Evolutionary conservation across 352 stramenopile genomes (phyloP).

Genomic region (Phytopythium montanum): DNA sequence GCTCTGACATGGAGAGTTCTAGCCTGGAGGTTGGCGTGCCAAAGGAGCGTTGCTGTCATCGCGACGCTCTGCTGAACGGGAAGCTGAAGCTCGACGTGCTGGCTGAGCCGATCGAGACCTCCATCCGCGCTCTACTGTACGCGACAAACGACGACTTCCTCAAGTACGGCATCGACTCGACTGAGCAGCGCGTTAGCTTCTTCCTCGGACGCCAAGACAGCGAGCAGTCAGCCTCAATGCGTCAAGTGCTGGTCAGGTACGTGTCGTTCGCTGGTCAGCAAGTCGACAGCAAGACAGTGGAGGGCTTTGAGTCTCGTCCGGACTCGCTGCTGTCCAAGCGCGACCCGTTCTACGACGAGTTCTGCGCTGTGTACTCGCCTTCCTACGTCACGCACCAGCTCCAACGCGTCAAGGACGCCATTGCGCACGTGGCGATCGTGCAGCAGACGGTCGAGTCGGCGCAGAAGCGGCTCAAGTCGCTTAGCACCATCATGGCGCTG

Average conservation of each 20-base stretch:
- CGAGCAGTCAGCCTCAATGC: constrained; percentile 28
- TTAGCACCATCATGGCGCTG: constrained; percentile 79
- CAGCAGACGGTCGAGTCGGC: constrained; percentile 44
- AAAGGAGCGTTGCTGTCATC: constrained; percentile 20
- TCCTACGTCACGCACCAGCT: constrained; percentile 38
- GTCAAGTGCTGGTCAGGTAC: constrained; percentile 55
- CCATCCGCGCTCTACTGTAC: constrained; percentile 48
- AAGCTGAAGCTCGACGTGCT: constrained; percentile 33
- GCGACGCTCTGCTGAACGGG: constrained; percentile 28
- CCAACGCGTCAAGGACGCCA: constrained; percentile 33
- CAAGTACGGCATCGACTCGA: constrained; percentile 72
- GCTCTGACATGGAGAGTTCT: constrained; percentile 9
- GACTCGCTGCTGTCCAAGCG: constrained; percentile 54
- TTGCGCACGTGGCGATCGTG: constrained; percentile 42
- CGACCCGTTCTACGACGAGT: constrained; percentile 49
- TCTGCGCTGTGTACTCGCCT: constrained; percentile 36
- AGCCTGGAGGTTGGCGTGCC: neutral
- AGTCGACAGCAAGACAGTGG: neutral
- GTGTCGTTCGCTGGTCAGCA: constrained; percentile 9
- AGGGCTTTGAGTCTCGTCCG: neutral
- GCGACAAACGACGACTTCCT: constrained; percentile 60
- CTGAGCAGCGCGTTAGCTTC: constrained; percentile 60
- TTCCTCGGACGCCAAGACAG: constrained; percentile 55
- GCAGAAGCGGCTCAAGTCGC: constrained; percentile 54
- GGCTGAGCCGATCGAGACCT: constrained; percentile 31